Conservation (phyloP, 169 alveolate species). For the Plasmodium cynomolgi region DNA sequence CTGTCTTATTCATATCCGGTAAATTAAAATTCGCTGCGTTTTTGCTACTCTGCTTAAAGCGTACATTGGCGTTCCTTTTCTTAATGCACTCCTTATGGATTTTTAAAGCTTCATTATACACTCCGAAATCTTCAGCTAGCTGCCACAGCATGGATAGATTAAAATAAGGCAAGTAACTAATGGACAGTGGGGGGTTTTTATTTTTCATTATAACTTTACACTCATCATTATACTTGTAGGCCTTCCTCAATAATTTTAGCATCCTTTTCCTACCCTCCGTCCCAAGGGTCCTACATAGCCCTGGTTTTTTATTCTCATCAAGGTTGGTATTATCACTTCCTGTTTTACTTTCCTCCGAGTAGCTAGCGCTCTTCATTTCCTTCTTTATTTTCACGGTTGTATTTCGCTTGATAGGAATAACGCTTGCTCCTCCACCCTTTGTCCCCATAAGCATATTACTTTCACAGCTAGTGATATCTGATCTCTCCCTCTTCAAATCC, state of each 20-base stretch:
- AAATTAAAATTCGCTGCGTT: not conserved
- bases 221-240: slow-evolving; percentile 82
- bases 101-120: slow-evolving; percentile 82
- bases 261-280: slow-evolving; percentile 85
- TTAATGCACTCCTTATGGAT: slow-evolving; percentile 75
- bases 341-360: slow-evolving; percentile 28
- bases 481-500: slow-evolving; percentile 31
- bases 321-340: slow-evolving; percentile 25
- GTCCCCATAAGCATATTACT: slow-evolving; percentile 17
- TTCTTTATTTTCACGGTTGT: slow-evolving; percentile 14
- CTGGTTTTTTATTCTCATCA: slow-evolving; percentile 67
- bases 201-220: slow-evolving; percentile 82
- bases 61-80: slow-evolving; percentile 54
- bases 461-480: slow-evolving; percentile 48
- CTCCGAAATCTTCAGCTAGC: slow-evolving; percentile 85
- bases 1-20: not conserved
- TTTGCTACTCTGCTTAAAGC: slow-evolving; percentile 14
- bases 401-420: not conserved
- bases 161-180: slow-evolving; percentile 84
- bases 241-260: slow-evolving; percentile 82
- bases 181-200: slow-evolving; percentile 84
- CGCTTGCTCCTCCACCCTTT: not conserved
- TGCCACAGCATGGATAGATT: slow-evolving; percentile 87
- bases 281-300: slow-evolving; percentile 82
- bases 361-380: slow-evolving; percentile 35